These are phyloP conservation scores for Gynostemma pentaphyllum DNA, from an alignment of 306 rosid genomes.

Conservation along the genomic window DNA sequence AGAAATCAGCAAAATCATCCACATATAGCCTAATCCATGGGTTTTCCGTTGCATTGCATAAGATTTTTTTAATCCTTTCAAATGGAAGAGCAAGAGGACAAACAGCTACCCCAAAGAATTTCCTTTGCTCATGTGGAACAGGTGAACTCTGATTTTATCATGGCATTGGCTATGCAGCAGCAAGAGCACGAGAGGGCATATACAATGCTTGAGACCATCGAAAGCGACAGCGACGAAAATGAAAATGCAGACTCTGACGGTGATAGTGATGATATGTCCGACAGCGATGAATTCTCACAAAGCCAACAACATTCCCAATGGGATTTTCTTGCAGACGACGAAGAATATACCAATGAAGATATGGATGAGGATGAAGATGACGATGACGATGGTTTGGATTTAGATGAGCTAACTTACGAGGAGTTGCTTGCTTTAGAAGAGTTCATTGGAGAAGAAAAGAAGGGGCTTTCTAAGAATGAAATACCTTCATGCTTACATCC, in stretches of 20 bases:
- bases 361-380: constrained; percentile 12
- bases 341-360: constrained; percentile 18
- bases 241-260: constrained; percentile 15
- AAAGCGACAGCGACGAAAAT: constrained; percentile 33
- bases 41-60: constrained; percentile 2
- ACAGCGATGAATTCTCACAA: constrained; percentile 16
- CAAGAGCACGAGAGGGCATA: constrained; percentile 46
- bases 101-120: constrained; percentile 37
- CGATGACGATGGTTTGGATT: constrained; percentile 20
- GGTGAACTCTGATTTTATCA: constrained; percentile 37
- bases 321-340: constrained; percentile 33
- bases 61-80: constrained; percentile 7
- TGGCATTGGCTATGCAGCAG: constrained; percentile 52
- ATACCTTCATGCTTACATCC: constrained; percentile 43
- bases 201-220: constrained; percentile 33
- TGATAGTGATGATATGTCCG: constrained; percentile 8
- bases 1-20: constrained; percentile 22
- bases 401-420: constrained; percentile 69
- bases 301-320: constrained; percentile 24
- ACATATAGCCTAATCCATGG: constrained; percentile 20
- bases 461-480: constrained; percentile 49
- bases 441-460: constrained; percentile 62
- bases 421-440: constrained; percentile 69
- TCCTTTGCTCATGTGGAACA: constrained; percentile 44
- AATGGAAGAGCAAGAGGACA: constrained; percentile 40